Evolutionary conservation across 305 asterid species (phyloP), one percentile per base, ranked within the genome.

Genomic region (Salvia sclarea): DNA sequence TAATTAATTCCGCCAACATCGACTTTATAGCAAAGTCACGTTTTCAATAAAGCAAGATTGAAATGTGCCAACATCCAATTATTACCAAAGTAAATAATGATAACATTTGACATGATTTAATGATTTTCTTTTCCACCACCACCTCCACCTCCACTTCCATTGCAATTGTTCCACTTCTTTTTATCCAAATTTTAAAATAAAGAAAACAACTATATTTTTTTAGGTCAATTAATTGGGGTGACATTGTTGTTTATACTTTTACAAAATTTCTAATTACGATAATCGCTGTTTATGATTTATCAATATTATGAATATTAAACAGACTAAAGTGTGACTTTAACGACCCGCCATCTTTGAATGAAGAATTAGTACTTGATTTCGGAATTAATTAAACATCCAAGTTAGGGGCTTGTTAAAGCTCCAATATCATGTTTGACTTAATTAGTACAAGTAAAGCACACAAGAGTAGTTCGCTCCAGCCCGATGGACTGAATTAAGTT

Each of bases 71-170:
- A 76, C 62, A 71, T 41, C 63, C 16, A 78, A 78, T 78, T 57
- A 78, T 78, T 78, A 73, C 63, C 70, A 58, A 64, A 73, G 74
- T 59, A 69, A 77, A 55, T 64, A 35, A 69, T 73, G 70, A 67
- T 72, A 33, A 40, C 71, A 68, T 40, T 68, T 72, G 72, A 9
- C 68, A 55, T 56, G 60, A 61, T 68, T 13, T 41, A 60, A 61
- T 72, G 60, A 68, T 68, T 22, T 48, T 48, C 13, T 41, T 24
- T 64, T 43, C 81, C 78, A 72, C 78, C 61, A 69, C 68, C 77
- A 73, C 81, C 78, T 61, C 78, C 75, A 41, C 25, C 24, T 59
- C 73, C 78, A 73, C 76, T 73, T 59, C 40, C 35, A 28, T 25
- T 25, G n/a, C n/a, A n/a, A n/a, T 33, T 63, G 17, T 54, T 47